Evolutionary conservation across 257 asterid species (phyloP).

Genomic region (Rubia yunnanensis): DNA sequence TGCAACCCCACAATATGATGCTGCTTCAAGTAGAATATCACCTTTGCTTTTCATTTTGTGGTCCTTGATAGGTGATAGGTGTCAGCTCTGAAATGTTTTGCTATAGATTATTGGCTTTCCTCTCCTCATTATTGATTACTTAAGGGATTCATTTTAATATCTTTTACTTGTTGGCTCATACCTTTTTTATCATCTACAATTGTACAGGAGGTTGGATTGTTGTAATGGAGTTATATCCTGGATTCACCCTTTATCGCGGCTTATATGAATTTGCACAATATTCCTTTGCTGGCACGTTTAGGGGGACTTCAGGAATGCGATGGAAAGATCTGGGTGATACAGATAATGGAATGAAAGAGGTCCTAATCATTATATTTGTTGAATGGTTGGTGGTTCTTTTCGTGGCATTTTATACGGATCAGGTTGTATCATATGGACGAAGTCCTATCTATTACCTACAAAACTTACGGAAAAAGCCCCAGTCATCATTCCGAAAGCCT

Average conservation of each 20-base stretch:
- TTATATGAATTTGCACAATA: conserved; percentile 73
- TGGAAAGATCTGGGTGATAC: conserved; percentile 69
- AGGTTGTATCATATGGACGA: conserved; percentile 62
- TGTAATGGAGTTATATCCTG: conserved; percentile 88
- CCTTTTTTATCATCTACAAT: conserved; percentile 12
- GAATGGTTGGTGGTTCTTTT: conserved; percentile 78
- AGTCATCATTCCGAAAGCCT: conserved; percentile 51
- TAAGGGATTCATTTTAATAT: not conserved
- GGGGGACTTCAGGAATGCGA: conserved; percentile 91
- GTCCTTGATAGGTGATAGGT: not conserved
- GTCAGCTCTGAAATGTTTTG: not conserved
- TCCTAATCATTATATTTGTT: conserved; percentile 52
- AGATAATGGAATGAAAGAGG: conserved; percentile 67
- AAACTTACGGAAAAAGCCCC: conserved; percentile 35
- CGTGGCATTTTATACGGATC: conserved; percentile 67
- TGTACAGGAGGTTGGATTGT: conserved; percentile 69
- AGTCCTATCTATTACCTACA: conserved; percentile 49
- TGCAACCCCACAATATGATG: not conserved
- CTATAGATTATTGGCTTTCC: not conserved
- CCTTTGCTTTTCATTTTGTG: not conserved
- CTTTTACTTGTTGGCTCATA: not conserved
- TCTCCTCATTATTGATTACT: not conserved
- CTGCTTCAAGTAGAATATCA: not conserved
- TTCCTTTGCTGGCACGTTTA: conserved; percentile 51
- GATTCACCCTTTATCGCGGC: conserved; percentile 85